A percentile compares a stretch with the other conserved stretches of the same genome.
Conservation (phyloP, 2,329 filamentous ascomycete species). For the Phyllosticta citrichinensis region DNA sequence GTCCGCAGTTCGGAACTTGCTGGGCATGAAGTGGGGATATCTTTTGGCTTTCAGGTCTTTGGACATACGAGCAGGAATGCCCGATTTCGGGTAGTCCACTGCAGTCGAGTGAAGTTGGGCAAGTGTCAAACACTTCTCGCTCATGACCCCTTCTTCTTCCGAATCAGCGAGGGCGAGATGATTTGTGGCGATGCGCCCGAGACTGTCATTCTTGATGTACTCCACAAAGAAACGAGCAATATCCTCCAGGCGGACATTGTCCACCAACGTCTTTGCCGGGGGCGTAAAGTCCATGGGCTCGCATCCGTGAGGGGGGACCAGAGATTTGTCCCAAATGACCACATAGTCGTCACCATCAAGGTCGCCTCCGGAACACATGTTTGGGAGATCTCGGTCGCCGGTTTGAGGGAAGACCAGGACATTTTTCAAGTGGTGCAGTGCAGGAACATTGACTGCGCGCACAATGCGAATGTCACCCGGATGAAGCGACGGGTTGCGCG, state of each 20-base stretch:
- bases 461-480: constrained; percentile 87
- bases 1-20: constrained; percentile 36
- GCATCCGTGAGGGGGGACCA: constrained; percentile 59
- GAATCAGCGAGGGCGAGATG: constrained; percentile 71
- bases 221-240: constrained; percentile 78
- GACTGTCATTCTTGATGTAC: constrained; percentile 83
- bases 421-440: constrained; percentile 68
- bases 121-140: constrained; percentile 60
- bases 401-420: constrained; percentile 79
- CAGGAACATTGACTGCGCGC: constrained; percentile 63
- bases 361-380: constrained; percentile 94
- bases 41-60: constrained; percentile 47
- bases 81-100: constrained; percentile 91
- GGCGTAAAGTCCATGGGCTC: constrained; percentile 69
- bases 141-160: constrained; percentile 52
- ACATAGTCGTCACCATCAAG: constrained; percentile 95
- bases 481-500: constrained; percentile 87
- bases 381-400: constrained; percentile 75
- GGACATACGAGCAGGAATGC: constrained; percentile 61
- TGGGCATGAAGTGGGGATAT: constrained; percentile 89
- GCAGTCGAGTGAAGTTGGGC: constrained; percentile 79
- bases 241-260: constrained; percentile 60
- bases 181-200: constrained; percentile 69
- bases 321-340: constrained; percentile 73
- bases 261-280: constrained; percentile 45